These are phyloP conservation scores for Stagonosporopsis tanaceti DNA, from an alignment of 2,329 filamentous ascomycete genomes.

Conservation along the genomic window DNA sequence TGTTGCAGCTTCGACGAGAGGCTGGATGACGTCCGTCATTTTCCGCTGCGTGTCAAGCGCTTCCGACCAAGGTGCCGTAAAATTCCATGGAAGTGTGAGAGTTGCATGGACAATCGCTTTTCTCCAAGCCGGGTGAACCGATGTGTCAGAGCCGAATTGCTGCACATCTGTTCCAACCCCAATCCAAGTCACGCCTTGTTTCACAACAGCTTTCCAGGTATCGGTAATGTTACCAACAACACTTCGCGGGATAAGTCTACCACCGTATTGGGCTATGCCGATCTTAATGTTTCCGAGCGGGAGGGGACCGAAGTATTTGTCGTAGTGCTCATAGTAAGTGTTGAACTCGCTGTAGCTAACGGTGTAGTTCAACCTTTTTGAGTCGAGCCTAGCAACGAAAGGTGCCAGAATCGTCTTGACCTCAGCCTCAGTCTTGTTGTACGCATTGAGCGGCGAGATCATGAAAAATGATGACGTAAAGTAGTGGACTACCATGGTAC, in stretches of 20 bases:
- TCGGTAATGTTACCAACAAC: constrained; percentile 21
- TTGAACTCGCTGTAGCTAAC: constrained; percentile 22
- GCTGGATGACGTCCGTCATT: constrained; percentile 29
- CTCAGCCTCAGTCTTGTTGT: constrained; percentile 26
- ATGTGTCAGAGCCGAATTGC: constrained; percentile 25
- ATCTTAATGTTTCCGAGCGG: constrained; percentile 31
- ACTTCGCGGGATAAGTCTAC: constrained; percentile 27
- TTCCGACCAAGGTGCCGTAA: constrained; percentile 30
- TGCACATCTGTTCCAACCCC: constrained; percentile 27
- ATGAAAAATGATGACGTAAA: constrained; percentile 27
- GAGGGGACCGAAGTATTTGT: constrained; percentile 33
- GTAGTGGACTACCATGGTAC: constrained; percentile 26
- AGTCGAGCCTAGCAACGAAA: constrained; percentile 24
- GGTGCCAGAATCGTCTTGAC: constrained; percentile 29
- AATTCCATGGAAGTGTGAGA: constrained; percentile 29
- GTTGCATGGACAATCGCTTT: constrained; percentile 29
- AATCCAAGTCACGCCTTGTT: constrained; percentile 31
- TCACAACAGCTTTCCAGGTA: constrained; percentile 27
- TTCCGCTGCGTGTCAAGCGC: constrained; percentile 24
- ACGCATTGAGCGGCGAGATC: constrained; percentile 31
- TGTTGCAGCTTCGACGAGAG: constrained; percentile 29
- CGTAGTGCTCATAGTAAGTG: constrained; percentile 34
- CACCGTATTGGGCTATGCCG: constrained; percentile 30
- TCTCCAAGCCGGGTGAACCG: constrained; percentile 36
- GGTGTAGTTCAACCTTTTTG: constrained; percentile 24